A percentile compares a stretch with the other conserved stretches of the same genome.
Evolutionary conservation across 305 asterid genomes (phyloP).

Genomic region (Fraxinus latifolia): DNA sequence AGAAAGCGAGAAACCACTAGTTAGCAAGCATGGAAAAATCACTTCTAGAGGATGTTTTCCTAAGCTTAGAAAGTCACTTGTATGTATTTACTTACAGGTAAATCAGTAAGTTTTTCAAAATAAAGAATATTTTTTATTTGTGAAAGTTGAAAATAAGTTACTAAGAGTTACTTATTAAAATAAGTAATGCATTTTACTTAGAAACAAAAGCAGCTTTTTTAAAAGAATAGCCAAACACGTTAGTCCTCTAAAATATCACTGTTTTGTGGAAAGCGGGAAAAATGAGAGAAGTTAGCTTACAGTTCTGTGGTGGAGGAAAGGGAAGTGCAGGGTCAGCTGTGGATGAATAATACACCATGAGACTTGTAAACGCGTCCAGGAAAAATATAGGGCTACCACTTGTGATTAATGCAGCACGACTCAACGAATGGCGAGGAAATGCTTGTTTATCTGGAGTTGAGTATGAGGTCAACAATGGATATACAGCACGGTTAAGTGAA

Average conservation of each 20-base stretch:
- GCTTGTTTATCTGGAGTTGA: conserved; percentile 88
- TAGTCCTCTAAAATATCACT: background rate
- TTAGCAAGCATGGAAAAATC: background rate
- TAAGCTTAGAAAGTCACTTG: background rate
- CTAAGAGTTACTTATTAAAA: background rate
- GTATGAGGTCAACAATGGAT: conserved; percentile 76
- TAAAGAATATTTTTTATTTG: background rate
- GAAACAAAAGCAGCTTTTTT: background rate
- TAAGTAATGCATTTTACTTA: background rate
- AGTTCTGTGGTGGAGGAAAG: conserved; percentile 97
- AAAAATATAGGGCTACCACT: conserved; percentile 97
- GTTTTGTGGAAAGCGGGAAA: conserved; percentile 5
- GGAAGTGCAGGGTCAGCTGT: conserved; percentile 81
- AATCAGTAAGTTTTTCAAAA: background rate
- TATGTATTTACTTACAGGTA: background rate
- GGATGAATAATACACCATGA: conserved; percentile 83
- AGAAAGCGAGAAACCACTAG: background rate
- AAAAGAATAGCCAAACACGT: background rate
- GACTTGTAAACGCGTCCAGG: conserved; percentile 87
- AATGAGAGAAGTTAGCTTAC: conserved; percentile 51
- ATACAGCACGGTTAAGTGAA: conserved; percentile 82
- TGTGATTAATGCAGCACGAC: conserved; percentile 94
- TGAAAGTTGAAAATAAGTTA: background rate
- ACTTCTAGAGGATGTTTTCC: background rate
- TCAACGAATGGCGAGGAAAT: conserved; percentile 93